phyloP scores from a whole-genome alignment of 306 rosid species.

The Medicago lupulina region DNA sequence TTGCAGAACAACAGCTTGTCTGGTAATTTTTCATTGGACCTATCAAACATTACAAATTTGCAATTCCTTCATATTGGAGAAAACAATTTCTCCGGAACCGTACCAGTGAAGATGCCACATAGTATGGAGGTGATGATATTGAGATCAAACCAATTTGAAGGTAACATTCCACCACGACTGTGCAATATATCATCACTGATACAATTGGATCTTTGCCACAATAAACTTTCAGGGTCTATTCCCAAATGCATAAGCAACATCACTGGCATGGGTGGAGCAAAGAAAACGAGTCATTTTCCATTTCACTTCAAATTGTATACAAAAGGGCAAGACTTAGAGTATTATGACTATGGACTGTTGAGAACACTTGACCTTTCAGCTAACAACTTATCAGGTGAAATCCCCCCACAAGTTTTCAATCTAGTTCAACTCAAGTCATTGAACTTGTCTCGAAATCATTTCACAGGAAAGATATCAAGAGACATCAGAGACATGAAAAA shows the following conservation, averaged over 20 bases:
- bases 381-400: conserved; percentile 37
- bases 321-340: conserved; percentile 20
- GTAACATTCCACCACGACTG: conserved; percentile 32
- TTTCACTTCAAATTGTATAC: conserved; percentile 9
- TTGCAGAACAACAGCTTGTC: conserved; percentile 27
- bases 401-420: conserved; percentile 28
- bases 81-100: conserved; percentile 37
- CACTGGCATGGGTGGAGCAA: conserved; percentile 21
- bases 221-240: conserved; percentile 40
- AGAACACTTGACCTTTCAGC: conserved; percentile 35
- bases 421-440: conserved; percentile 5
- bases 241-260: conserved; percentile 35
- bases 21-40: conserved; percentile 30
- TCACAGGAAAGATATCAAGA: conserved; percentile 31
- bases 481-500: conserved; percentile 32
- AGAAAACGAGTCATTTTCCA: conserved; percentile 25
- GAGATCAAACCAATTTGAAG: conserved; percentile 39
- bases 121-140: conserved; percentile 26
- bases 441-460: conserved; percentile 46
- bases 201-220: conserved; percentile 33
- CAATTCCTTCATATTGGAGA: conserved; percentile 25
- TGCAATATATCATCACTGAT: conserved; percentile 38
- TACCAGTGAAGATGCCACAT: conserved; percentile 28
- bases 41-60: conserved; percentile 12
- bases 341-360: conserved; percentile 14